These are phyloP conservation scores for Quercus engelmannii DNA, from an alignment of 306 rosid genomes.

Conservation along the genomic window DNA sequence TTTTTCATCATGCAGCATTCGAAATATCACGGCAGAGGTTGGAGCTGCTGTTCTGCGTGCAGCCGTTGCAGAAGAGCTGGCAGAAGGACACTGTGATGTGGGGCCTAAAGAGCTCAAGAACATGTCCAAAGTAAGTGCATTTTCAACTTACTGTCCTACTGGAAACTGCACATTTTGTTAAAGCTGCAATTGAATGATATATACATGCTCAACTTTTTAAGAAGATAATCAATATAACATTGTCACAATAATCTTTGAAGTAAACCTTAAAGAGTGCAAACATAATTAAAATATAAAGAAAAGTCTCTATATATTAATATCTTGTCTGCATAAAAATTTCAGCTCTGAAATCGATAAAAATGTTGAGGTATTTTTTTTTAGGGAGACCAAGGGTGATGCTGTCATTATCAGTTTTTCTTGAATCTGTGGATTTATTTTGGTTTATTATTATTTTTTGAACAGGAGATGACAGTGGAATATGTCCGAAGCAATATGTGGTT, in stretches of 20 bases:
- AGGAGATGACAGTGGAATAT: constrained; percentile 67
- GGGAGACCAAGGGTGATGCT: too few species aligned
- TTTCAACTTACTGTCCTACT: neutral
- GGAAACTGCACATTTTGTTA: constrained; percentile 1
- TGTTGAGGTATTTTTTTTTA: neutral
- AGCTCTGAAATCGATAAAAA: neutral
- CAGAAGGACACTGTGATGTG: constrained; percentile 73
- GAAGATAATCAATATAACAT: neutral
- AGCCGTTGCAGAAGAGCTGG: constrained; percentile 74
- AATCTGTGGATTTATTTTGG: too few species aligned
- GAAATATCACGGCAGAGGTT: constrained; percentile 75
- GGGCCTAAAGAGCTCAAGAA: constrained; percentile 59
- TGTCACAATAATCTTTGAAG: neutral
- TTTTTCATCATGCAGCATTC: constrained; percentile 55
- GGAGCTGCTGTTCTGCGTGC: constrained; percentile 87
- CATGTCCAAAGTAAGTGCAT: constrained; percentile 72
- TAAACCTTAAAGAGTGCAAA: neutral
- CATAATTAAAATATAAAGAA: neutral
- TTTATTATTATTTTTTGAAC: constrained; percentile 32
- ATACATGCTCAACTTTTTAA: neutral
- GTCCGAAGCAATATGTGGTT: constrained; percentile 69
- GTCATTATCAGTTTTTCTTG: neutral
- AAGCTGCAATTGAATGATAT: neutral
- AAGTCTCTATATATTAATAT: neutral
- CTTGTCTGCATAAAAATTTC: neutral